Conservation (phyloP, 352 stramenopile species). For the Globisporangium acanthophoron region DNA sequence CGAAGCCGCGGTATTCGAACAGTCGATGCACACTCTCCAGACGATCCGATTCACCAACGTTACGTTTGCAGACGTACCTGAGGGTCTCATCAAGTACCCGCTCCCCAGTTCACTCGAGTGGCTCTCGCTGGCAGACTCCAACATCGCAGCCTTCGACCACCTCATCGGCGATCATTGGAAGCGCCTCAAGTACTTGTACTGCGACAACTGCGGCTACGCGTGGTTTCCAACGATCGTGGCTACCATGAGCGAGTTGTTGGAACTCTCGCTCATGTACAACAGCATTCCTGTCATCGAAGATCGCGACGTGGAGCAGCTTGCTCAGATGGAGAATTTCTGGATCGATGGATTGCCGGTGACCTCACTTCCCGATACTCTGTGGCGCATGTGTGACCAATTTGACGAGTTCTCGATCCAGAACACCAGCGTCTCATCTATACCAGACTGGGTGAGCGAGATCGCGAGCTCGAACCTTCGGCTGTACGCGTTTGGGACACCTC, state of each 20-base stretch:
- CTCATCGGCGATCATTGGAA: conserved; percentile 3
- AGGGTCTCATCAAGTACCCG: not conserved
- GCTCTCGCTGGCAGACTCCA: not conserved
- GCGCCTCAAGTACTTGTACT: conserved; percentile 11
- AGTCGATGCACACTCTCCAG: not conserved
- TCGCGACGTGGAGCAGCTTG: not conserved
- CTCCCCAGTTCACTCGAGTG: not conserved
- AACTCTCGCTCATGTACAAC: conserved; percentile 5
- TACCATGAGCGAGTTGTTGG: conserved; percentile 1
- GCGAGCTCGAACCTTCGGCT: not conserved
- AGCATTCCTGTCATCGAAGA: not conserved
- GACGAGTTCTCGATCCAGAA: conserved; percentile 8
- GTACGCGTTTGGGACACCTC: conserved; percentile 11
- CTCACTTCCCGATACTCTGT: conserved; percentile 3
- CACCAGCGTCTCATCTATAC: conserved; percentile 1
- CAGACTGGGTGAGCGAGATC: conserved; percentile 3
- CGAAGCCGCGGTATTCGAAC: not conserved
- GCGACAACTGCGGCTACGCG: conserved; percentile 2
- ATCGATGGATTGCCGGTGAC: not conserved
- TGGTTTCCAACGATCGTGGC: not conserved
- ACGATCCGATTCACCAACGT: not conserved
- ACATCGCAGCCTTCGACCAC: not conserved
- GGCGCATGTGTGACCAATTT: conserved; percentile 1
- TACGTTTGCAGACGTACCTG: not conserved
- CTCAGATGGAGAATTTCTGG: not conserved